Base-by-base conservation (phyloP, 371 early-diverging fungal species). In the Syncephalastrum sp. region DNA sequence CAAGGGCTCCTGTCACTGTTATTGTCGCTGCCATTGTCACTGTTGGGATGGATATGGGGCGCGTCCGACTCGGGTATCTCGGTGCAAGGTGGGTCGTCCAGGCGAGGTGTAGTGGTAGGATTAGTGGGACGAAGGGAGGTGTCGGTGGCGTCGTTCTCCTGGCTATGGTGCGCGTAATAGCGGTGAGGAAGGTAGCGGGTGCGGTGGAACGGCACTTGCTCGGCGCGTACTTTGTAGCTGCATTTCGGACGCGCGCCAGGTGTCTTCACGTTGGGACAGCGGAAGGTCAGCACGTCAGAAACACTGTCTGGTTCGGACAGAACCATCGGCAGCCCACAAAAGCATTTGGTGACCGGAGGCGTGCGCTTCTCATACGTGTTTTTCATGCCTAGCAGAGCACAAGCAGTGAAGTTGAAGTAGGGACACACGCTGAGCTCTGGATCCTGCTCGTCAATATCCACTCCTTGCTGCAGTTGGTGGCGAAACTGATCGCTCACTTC, bases 401-500 rank as follows among this genome's bases (percentile, higher is more conserved):
- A 81, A 52, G 68, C 79, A 0, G 82, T 77, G 29, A 64, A 75
- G 45, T 81, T 81, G 46, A 77, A 79, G 4, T 53, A 59, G 0
- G 77, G 72, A 51, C 82, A 81, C 1, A 63, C 57, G 5, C 42
- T 57, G 2, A 81, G 60, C 44, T 79, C 79, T 0, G 54, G 42
- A 57, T 74, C 66, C 8, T 72, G 43, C 1, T 51, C 19, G 23
- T 66, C 51, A 21, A 74, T 23, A 27, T 53, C 42, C 1, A 57
- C 23, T 5, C 57, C 58, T 0, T 52, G 16, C 16, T 57, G 41
- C 1, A 65, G 19, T 7, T 44, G 50, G 1, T 57, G 16, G 14
- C 67, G 61, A 33, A 75, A 55, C 42, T 54, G 25, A 13, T 64
- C 57, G 77, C 79, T 78, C 0, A 67, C 64, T 19, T 42, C 50